Conservation (phyloP, 177 flowering plant species). For the Vitis hybrid region DNA sequence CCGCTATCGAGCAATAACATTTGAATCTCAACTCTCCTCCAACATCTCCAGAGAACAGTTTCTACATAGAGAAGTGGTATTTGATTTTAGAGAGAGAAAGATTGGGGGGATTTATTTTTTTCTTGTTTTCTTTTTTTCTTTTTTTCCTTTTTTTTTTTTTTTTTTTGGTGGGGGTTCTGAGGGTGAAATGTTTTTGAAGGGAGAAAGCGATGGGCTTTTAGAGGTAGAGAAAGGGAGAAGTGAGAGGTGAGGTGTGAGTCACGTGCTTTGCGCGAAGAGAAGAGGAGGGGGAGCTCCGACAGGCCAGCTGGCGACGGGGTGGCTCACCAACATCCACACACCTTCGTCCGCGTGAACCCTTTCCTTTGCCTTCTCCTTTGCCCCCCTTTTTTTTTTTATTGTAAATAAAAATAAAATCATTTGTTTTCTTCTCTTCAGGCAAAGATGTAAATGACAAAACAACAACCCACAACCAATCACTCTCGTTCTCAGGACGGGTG, state of each 20-base stretch:
- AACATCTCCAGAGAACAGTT: not conserved
- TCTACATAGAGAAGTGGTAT: not conserved
- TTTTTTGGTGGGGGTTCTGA: not conserved
- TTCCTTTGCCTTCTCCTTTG: not conserved
- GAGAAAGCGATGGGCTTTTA: slow-evolving; percentile 24
- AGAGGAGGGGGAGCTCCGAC: slow-evolving; percentile 31
- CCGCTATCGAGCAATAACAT: slow-evolving; percentile 10
- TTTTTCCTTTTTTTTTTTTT: no score
- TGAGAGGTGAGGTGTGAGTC: slow-evolving; percentile 25
- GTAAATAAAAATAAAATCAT: not conserved
- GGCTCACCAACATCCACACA: slow-evolving; percentile 53
- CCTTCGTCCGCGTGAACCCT: slow-evolving; percentile 35
- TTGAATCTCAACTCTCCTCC: slow-evolving; percentile 17
- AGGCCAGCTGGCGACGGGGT: slow-evolving; percentile 52
- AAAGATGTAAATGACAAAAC: no score
- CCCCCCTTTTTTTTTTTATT: not conserved
- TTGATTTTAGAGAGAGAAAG: not conserved
- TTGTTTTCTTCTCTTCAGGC: no score
- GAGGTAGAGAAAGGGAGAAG: not conserved
- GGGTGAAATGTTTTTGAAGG: slow-evolving; percentile 10
- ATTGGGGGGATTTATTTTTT: not conserved
- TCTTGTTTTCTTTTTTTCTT: no score
- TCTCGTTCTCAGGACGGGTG: not conserved
- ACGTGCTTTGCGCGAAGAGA: slow-evolving; percentile 37
- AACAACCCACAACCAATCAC: not conserved